These are phyloP conservation scores for Aureobasidium sp. DNA, from an alignment of 2,329 filamentous ascomycete genomes.

Conservation along the genomic window DNA sequence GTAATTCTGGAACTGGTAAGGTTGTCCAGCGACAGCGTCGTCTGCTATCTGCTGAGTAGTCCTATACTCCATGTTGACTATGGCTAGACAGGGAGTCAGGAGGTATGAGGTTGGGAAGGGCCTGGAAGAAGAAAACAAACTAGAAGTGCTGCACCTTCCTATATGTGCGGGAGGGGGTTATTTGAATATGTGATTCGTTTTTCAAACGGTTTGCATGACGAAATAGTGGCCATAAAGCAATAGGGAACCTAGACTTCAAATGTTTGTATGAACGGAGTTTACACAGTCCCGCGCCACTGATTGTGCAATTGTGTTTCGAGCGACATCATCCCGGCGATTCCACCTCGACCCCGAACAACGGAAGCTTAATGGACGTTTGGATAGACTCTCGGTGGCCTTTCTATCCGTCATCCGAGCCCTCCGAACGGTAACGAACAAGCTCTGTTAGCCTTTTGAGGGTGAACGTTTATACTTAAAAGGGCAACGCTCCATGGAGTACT, in stretches of 20 bases:
- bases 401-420: not conserved
- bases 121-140: not conserved
- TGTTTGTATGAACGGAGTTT: not conserved
- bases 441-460: not conserved
- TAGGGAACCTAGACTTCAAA: not conserved
- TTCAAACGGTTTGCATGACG: not conserved
- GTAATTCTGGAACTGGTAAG: not conserved
- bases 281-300: not conserved
- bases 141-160: not conserved
- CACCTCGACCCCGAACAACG: not conserved
- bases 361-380: not conserved
- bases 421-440: not conserved
- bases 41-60: slow-evolving; percentile 1
- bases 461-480: not conserved
- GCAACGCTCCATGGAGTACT: not conserved
- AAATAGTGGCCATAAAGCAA: not conserved
- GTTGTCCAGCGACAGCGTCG: not conserved
- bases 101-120: not conserved
- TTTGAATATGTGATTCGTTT: not conserved
- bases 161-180: not conserved
- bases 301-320: not conserved
- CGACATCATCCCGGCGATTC: slow-evolving; percentile 3
- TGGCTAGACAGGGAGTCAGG: not conserved
- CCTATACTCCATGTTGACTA: not conserved
- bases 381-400: not conserved